A percentile compares a stretch with the other conserved stretches of the same genome.
These are phyloP conservation scores for Dendrobium nobile DNA, from an alignment of 106 monocot species.

Conservation along the genomic window DNA sequence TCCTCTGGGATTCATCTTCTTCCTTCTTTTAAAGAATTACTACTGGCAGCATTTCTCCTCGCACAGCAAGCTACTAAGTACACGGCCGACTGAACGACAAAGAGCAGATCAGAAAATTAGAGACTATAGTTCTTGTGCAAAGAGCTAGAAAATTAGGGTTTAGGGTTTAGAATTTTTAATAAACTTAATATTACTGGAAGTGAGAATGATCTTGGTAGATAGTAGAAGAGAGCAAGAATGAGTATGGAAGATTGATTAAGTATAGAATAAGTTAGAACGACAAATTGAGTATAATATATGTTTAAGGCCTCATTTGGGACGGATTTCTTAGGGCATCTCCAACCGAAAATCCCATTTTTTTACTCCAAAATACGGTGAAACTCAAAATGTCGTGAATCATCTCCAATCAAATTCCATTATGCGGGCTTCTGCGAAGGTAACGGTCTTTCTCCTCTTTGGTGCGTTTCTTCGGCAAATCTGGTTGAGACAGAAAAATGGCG, in stretches of 20 bases:
- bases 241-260: not conserved
- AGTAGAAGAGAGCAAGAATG: not conserved
- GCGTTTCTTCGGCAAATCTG: too few species aligned
- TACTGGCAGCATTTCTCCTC: constrained; percentile 19
- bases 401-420: too few species aligned
- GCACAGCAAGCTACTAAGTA: constrained; percentile 31
- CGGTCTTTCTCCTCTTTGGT: too few species aligned
- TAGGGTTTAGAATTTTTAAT: too few species aligned
- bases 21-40: constrained; percentile 15
- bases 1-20: constrained; percentile 7
- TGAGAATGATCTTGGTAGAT: not conserved
- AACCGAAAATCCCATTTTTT: too few species aligned
- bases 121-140: not conserved
- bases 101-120: not conserved
- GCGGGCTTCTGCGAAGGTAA: too few species aligned
- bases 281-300: not conserved
- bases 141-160: not conserved
- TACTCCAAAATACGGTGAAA: too few species aligned
- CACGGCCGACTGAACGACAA: constrained; percentile 9
- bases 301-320: not conserved
- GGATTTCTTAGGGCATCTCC: too few species aligned
- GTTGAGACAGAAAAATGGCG: too few species aligned
- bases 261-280: not conserved
- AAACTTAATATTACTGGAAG: not conserved
- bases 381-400: too few species aligned